Base-by-base conservation (phyloP, 2,329 filamentous ascomycete genomes). In the Ceratocystis colombiana region DNA sequence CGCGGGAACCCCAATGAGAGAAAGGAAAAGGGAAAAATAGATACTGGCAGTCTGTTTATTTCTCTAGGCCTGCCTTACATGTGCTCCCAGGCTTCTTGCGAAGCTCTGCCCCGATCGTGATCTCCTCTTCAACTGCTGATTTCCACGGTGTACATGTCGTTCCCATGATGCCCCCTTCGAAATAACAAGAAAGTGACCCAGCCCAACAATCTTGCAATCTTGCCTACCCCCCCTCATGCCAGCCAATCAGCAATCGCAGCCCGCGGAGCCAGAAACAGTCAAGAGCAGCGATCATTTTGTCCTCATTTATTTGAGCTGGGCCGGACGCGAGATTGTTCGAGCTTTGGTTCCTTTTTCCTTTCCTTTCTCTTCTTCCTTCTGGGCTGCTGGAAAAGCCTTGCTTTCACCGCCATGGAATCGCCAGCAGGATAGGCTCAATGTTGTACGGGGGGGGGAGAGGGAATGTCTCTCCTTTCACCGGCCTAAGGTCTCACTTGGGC, bases 201-300 rank as follows among this genome's bases (percentile, higher is more conserved):
- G 6, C 48, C 48, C 48, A 20, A 53, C 48, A 53, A 53, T 25
- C 22, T 25, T 22, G n/a, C n/a, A 10, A 20, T 53, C 20, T 25
- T 22, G 8, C 48, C 48, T 25, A 50, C 5, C n/a, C 17, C 17
- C 17, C 8, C n/a, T 6, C 20, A 3, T n/a, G n/a, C 48, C 48
- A 53, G 48, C 48, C 48, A 53, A 53, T 53, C n/a, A 53, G 20
- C 48, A 25, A 12, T 10, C 48, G n/a, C 48, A 25, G 4, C 48
- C 10, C 48, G 8, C 7, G 20, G 48, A 53, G 37, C 28, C 33
- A 61, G 17, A 20, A 37, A 20, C n/a, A 61, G 30, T 44, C 33
- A 37, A 44, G 37, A 61, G 57, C 48, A 25, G n/a, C 48, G 48
- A 25, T 44, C 17, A 61, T 61, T 44, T 41, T 61, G 37, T 61